Conservation (phyloP, 2,329 filamentous ascomycete species). For the Clarireedia hainanense region DNA sequence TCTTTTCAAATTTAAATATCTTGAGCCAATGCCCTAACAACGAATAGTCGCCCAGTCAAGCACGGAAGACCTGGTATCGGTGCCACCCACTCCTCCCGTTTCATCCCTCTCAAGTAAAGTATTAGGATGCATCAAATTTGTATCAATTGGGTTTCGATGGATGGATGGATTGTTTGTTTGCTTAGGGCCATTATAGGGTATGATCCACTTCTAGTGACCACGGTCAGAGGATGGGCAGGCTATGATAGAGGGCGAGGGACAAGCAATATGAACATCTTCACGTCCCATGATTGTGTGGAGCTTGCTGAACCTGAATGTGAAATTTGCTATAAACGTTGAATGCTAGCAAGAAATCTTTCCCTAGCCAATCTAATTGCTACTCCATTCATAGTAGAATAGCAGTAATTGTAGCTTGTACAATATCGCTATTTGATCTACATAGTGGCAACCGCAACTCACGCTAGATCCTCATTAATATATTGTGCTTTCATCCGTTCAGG, state of each 20-base stretch:
- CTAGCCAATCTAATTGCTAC: too few relatives aligned
- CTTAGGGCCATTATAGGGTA: background rate
- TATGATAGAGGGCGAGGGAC: constrained; percentile 3
- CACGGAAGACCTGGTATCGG: constrained; percentile 99
- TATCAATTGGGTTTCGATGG: constrained; percentile 15
- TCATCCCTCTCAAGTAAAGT: constrained; percentile 98
- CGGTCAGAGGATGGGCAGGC: background rate
- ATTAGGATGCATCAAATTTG: constrained; percentile 15
- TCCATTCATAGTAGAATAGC: too few relatives aligned
- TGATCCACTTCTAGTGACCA: background rate
- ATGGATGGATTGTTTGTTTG: constrained; percentile 4
- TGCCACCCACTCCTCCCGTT: constrained; percentile 99
- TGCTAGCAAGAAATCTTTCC: too few relatives aligned
- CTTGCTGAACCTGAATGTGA: background rate
- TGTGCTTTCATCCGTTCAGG: too few relatives aligned
- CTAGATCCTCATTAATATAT: too few relatives aligned
- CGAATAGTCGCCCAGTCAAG: constrained; percentile 94
- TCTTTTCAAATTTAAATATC: background rate
- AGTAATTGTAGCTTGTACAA: too few relatives aligned
- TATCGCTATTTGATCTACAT: too few relatives aligned
- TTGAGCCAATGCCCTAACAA: background rate
- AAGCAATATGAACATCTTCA: background rate
- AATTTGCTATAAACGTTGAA: background rate
- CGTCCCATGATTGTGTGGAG: background rate
- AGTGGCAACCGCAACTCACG: too few relatives aligned